These are phyloP conservation scores for Phytophthora meadii DNA, from an alignment of 352 stramenopile genomes.

Conservation along the genomic window DNA sequence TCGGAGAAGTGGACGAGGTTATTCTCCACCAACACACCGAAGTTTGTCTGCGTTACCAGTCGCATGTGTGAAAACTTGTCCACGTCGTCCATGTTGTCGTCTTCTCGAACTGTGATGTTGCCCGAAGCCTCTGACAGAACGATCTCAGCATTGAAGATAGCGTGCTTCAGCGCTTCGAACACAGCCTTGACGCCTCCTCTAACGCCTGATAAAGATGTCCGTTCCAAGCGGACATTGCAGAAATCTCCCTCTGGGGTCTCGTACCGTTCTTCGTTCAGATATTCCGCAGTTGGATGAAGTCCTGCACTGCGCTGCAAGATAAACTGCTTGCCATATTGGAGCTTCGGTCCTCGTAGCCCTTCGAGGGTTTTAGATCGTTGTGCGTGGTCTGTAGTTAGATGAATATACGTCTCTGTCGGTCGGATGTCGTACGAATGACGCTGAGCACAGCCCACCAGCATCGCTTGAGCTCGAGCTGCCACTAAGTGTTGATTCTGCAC, in stretches of 20 bases:
- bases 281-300: constrained; percentile 35
- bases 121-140: constrained; percentile 36
- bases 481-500: constrained; percentile 28
- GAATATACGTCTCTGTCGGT: constrained; percentile 48
- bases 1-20: constrained; percentile 39
- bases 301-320: constrained; percentile 47
- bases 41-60: constrained; percentile 26
- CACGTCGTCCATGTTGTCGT: constrained; percentile 35
- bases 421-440: constrained; percentile 18
- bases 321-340: constrained; percentile 45
- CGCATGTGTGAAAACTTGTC: constrained; percentile 27
- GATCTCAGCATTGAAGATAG: constrained; percentile 42
- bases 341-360: constrained; percentile 42
- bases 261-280: constrained; percentile 36
- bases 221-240: constrained; percentile 53
- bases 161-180: constrained; percentile 29
- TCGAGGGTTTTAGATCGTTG: constrained; percentile 31
- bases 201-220: constrained; percentile 26
- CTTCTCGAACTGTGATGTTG: constrained; percentile 40
- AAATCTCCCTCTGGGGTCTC: constrained; percentile 45
- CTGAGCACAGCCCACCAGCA: constrained; percentile 15
- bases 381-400: constrained; percentile 27
- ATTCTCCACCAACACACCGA: constrained; percentile 26
- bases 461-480: constrained; percentile 7
- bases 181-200: constrained; percentile 25